phyloP scores from a whole-genome alignment of 2,329 filamentous ascomycete genomes.

The Diaporthe ampelina region DNA sequence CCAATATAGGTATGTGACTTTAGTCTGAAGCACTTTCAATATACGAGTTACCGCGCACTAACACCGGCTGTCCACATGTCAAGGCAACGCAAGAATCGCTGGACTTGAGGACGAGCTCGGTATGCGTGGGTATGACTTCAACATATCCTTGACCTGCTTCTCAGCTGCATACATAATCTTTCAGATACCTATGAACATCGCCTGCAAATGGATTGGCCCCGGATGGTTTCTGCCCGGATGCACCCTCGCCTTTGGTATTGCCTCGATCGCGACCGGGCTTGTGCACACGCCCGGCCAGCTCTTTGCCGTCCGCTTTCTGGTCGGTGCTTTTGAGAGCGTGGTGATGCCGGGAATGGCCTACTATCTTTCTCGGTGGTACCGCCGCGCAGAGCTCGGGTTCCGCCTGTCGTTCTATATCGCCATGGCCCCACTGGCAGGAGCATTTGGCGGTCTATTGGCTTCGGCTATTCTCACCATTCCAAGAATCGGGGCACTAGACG shows the following conservation, averaged over 20 bases:
- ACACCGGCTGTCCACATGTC: neutral
- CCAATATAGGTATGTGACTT: constrained; percentile 70
- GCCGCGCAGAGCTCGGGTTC: constrained; percentile 72
- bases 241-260: constrained; percentile 68
- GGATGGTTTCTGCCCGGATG: constrained; percentile 73
- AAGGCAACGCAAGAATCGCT: constrained; percentile 70
- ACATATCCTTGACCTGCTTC: constrained; percentile 70
- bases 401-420: constrained; percentile 74
- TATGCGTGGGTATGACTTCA: constrained; percentile 71
- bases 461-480: constrained; percentile 73
- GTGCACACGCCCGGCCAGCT: constrained; percentile 61
- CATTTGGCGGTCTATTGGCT: constrained; percentile 74
- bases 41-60: no score
- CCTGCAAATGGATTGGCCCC: constrained; percentile 73
- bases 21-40: neutral
- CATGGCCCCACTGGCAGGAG: constrained; percentile 73
- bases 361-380: constrained; percentile 73
- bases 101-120: constrained; percentile 68
- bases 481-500: constrained; percentile 66
- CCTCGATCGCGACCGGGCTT: constrained; percentile 70
- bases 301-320: constrained; percentile 69
- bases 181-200: constrained; percentile 72
- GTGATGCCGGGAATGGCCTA: constrained; percentile 76
- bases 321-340: constrained; percentile 74
- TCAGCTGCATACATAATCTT: constrained; percentile 75